Conservation (phyloP, 129 eudicot species). For the Mikania micrantha region DNA sequence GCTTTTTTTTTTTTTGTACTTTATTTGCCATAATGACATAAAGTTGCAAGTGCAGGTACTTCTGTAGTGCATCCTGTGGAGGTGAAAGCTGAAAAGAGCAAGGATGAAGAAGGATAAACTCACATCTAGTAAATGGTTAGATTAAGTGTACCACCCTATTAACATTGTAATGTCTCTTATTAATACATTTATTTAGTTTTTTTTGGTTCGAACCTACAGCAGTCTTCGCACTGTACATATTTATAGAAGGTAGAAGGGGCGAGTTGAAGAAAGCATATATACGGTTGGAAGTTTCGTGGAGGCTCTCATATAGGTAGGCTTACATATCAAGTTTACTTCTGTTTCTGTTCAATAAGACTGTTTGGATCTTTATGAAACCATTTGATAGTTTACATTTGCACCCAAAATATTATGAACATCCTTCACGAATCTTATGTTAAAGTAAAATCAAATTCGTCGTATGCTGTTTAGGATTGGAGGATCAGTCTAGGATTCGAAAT, state of each 20-base stretch:
- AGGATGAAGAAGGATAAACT: constrained; percentile 30
- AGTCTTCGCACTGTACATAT: constrained; percentile 24
- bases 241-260: background rate
- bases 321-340: background rate
- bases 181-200: background rate
- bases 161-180: background rate
- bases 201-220: constrained; percentile 14
- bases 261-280: constrained; percentile 12
- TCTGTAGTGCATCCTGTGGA: constrained; percentile 22
- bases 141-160: constrained; percentile 8
- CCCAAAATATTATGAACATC: background rate
- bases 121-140: background rate
- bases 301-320: constrained; percentile 13
- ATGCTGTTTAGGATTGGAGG: too few species aligned
- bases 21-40: background rate
- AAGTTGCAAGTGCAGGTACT: constrained; percentile 20
- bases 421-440: too few species aligned
- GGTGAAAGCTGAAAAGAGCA: constrained; percentile 18
- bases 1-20: background rate
- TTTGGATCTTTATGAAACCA: constrained; percentile 2
- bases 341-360: background rate
- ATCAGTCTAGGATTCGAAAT: too few species aligned
- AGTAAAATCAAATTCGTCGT: too few species aligned
- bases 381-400: background rate
- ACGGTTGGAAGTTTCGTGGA: constrained; percentile 17